These are phyloP conservation scores for Trichoderma sp. DNA, from an alignment of 2,329 filamentous ascomycete genomes.

Conservation along the genomic window DNA sequence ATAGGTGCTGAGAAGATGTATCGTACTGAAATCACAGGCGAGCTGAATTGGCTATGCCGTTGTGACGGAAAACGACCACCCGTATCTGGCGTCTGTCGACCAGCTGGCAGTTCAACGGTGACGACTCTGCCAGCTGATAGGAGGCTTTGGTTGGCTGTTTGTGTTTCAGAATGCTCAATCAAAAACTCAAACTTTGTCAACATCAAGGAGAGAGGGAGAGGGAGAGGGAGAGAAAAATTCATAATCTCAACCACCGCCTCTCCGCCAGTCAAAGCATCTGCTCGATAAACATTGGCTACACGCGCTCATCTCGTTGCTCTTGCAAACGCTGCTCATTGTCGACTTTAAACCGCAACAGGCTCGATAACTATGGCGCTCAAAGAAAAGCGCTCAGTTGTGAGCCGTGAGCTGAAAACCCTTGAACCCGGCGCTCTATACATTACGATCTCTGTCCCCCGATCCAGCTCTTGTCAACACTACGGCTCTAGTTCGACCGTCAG, in stretches of 20 bases:
- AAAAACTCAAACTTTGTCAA: background rate
- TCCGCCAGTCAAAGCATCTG: background rate
- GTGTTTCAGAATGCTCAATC: background rate
- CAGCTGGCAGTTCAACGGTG: background rate
- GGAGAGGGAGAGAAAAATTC: background rate
- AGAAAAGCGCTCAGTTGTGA: slow-evolving; percentile 19
- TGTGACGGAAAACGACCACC: background rate
- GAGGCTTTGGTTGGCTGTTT: background rate
- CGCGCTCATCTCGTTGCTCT: background rate
- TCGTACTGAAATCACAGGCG: background rate
- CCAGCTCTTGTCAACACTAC: slow-evolving; percentile 12
- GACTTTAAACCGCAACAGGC: background rate
- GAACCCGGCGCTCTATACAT: slow-evolving; percentile 28
- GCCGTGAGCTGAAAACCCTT: slow-evolving; percentile 22
- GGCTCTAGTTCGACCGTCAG: background rate
- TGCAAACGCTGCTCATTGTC: background rate
- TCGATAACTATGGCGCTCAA: background rate
- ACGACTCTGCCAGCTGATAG: background rate
- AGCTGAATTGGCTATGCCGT: background rate
- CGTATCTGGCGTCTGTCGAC: background rate
- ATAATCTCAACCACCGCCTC: background rate
- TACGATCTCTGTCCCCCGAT: slow-evolving; percentile 24
- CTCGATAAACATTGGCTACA: background rate
- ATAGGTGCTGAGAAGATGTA: background rate
- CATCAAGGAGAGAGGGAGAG: background rate